These are phyloP conservation scores for Plasmopara muralis DNA, from an alignment of 352 stramenopile genomes.

Conservation along the genomic window DNA sequence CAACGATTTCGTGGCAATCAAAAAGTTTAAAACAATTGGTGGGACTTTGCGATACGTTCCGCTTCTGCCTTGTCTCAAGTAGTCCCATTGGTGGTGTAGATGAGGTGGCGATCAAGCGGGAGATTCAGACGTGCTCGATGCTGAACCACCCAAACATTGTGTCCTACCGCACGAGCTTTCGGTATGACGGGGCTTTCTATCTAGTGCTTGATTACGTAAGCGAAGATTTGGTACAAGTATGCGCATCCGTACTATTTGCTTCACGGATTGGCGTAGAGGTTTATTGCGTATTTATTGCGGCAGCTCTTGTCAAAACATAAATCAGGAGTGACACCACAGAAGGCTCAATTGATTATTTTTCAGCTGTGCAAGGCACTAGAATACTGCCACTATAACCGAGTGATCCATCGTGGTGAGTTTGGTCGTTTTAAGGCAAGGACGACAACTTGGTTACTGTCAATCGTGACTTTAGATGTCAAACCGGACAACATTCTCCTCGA, in stretches of 20 bases:
- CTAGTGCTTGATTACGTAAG: conserved; percentile 76
- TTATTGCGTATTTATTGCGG: background rate
- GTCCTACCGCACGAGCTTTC: conserved; percentile 77
- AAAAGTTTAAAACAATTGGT: conserved; percentile 71
- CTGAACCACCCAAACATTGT: conserved; percentile 76
- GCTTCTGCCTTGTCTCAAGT: background rate
- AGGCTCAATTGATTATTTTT: conserved; percentile 46
- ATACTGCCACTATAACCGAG: conserved; percentile 69
- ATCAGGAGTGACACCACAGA: conserved; percentile 45
- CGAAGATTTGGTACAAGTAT: conserved; percentile 64
- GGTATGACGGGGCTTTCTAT: conserved; percentile 64
- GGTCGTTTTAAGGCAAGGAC: background rate
- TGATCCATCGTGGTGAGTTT: conserved; percentile 71
- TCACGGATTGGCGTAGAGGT: background rate
- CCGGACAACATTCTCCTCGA: conserved; percentile 80
- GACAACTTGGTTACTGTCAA: background rate
- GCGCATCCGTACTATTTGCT: background rate
- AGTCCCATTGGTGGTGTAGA: conserved; percentile 23
- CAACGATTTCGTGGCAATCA: conserved; percentile 69
- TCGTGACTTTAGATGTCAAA: conserved; percentile 52
- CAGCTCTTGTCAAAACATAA: conserved; percentile 55
- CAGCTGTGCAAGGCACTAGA: conserved; percentile 72
- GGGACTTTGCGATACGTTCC: conserved; percentile 21
- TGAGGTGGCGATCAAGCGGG: conserved; percentile 68
- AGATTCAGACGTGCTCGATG: conserved; percentile 81